Conservation (phyloP, 352 stramenopile species). For the Phytophthora meadii region DNA sequence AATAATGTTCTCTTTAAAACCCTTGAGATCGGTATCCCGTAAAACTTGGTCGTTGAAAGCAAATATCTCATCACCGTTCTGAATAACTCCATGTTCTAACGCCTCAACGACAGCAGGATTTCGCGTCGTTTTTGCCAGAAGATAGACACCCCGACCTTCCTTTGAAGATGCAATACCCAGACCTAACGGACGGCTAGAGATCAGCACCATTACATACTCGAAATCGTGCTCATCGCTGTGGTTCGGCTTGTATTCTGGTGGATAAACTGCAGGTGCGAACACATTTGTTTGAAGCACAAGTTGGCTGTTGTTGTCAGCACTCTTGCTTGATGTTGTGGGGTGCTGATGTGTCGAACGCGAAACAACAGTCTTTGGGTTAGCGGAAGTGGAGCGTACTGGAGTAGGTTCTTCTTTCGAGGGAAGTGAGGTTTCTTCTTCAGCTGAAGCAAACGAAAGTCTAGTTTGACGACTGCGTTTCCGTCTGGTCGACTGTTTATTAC, state of each 20-base stretch:
- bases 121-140: constrained; percentile 33
- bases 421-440: constrained; percentile 9
- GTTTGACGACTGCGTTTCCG: constrained; percentile 45
- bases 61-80: constrained; percentile 69
- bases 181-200: constrained; percentile 60
- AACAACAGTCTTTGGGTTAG: not conserved
- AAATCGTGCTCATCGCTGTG: constrained; percentile 38
- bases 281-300: constrained; percentile 39
- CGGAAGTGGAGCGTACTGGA: not conserved
- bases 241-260: constrained; percentile 22
- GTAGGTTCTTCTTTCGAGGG: not conserved
- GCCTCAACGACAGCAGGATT: constrained; percentile 56
- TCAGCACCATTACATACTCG: constrained; percentile 72
- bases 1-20: constrained; percentile 48
- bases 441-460: constrained; percentile 37
- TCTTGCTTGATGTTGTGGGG: constrained; percentile 2
- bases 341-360: not conserved
- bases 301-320: constrained; percentile 7
- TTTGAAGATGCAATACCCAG: constrained; percentile 46
- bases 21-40: constrained; percentile 29
- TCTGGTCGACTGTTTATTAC: constrained; percentile 15
- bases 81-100: constrained; percentile 56
- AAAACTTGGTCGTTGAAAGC: constrained; percentile 66
- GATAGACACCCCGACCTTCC: constrained; percentile 29
- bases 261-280: constrained; percentile 43